A percentile compares a stretch with the other conserved stretches of the same genome.
phyloP scores from a whole-genome alignment of 2,329 filamentous ascomycete genomes.

The Aspergillus fumigatiaffinis region DNA sequence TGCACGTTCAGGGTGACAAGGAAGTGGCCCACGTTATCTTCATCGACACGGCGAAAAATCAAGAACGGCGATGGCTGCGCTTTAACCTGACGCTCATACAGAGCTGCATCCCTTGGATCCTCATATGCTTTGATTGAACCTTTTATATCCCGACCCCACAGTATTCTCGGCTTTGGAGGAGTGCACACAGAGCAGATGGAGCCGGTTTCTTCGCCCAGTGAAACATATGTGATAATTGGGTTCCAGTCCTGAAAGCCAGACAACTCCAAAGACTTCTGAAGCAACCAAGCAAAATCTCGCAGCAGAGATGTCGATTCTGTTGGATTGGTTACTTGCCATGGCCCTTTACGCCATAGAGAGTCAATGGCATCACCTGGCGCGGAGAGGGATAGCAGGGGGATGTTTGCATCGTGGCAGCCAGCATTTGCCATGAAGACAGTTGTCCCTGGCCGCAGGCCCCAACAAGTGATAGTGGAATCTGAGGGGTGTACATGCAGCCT shows the following conservation, averaged over 20 bases:
- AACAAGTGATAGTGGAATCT: conserved; percentile 16
- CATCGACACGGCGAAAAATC: conserved; percentile 33
- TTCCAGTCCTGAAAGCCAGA: conserved; percentile 29
- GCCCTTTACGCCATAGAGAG: conserved; percentile 9
- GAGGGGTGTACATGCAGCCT: conserved; percentile 17
- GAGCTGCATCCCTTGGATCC: conserved; percentile 47
- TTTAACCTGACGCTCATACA: conserved; percentile 51
- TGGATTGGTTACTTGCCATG: conserved; percentile 27
- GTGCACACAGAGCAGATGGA: conserved; percentile 27
- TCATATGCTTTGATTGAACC: conserved; percentile 45
- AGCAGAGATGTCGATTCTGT: conserved; percentile 23
- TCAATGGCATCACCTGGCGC: conserved; percentile 16
- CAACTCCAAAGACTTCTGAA: conserved; percentile 24
- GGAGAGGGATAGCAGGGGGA: conserved; percentile 28
- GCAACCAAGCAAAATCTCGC: conserved; percentile 28
- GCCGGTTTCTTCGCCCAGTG: background rate
- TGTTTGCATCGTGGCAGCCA: conserved; percentile 30
- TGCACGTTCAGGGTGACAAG: conserved; percentile 37
- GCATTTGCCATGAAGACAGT: conserved; percentile 12
- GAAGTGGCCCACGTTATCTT: conserved; percentile 32
- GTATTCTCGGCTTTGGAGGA: conserved; percentile 29
- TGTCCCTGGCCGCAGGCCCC: conserved; percentile 13
- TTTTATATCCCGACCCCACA: conserved; percentile 30
- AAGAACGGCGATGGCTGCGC: conserved; percentile 42
- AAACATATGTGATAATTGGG: conserved; percentile 5